Evolutionary conservation across 495 filamentous ascomycete genomes (phyloP), one percentile per base, ranked within the genome.

Genomic region (Penicillium macrosclerotiorum): DNA sequence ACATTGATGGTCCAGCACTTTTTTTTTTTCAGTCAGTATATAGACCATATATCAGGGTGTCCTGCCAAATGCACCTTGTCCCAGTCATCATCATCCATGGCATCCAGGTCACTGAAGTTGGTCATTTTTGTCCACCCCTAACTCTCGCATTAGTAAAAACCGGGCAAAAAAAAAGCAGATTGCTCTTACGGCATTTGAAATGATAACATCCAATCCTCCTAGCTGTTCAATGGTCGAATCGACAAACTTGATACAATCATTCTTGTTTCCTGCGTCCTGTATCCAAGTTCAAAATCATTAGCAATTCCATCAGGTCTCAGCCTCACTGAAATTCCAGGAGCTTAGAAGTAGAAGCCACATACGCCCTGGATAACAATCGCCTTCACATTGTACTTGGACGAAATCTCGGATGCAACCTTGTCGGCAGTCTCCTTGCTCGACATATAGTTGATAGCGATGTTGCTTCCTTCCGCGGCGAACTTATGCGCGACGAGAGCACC

Each of bases 371-470:
- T 59, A 4, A 75, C 49, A 39, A 76, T 54, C 2, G 71, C 73
- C 63, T 81, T 84, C 37, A 82, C 74, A 3, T 68, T 66, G 51
- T 78, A 74, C 32, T 75, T 62, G 36, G 65, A 64, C 37, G 72
- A 60, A 13, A 87, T 51, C 40, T 77, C 74, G 6, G 69, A 53
- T 1, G 72, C 77, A 9, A 85, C 62, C 17, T 73, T 71, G 37
- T 82, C 67, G 1, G 86, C 86, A 2, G 68, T 64, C 14, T 71
- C 63, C 31, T 59, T 62, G 56, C 68, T 80, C 17, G 75, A 75
- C 45, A 75, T 64, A 54, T 86, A 89, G 60, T 89, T 89, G 59
- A 90, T 81, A 12, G 80, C 83, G 35, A 89, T 62, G 55, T 87
- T 86, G 51, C 68, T 78, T 22, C 82, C 82, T 51, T 85, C 76